Evolutionary conservation across 2,329 filamentous ascomycete species (phyloP).

Genomic region (Trichoderma koningiopsis): DNA sequence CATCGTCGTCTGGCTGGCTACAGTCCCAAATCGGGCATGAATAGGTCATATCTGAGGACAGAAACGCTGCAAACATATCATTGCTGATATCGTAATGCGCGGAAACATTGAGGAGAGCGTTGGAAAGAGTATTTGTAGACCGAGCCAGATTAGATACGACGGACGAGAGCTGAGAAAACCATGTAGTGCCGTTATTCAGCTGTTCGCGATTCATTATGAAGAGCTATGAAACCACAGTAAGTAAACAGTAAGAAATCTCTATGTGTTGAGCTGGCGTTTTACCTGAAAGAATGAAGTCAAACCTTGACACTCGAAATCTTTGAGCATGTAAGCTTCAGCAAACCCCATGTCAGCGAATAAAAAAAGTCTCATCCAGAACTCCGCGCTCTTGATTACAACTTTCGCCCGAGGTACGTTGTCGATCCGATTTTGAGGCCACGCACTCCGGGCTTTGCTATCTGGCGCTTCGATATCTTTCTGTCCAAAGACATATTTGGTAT

Average conservation of each 20-base stretch:
- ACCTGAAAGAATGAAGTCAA: conserved; percentile 4
- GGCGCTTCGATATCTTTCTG: neutral
- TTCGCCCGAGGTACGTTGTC: neutral
- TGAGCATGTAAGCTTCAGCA: neutral
- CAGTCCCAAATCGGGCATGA: neutral
- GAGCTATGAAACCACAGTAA: neutral
- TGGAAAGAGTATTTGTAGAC: neutral
- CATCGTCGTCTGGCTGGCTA: neutral
- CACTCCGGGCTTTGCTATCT: neutral
- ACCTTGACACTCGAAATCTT: neutral
- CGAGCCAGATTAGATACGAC: neutral
- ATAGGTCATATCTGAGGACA: neutral
- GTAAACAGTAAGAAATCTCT: neutral
- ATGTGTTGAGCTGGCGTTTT: neutral
- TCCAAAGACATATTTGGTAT: neutral
- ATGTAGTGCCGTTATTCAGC: neutral
- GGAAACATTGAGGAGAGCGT: neutral
- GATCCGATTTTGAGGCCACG: neutral
- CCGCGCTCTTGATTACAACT: neutral
- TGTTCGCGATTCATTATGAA: neutral
- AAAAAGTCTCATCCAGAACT: conserved; percentile 2
- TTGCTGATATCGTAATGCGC: neutral
- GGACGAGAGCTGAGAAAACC: neutral
- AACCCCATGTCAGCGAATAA: conserved; percentile 4
- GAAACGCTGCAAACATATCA: neutral